Evolutionary conservation across 371 early-diverging fungal species (phyloP).

Genomic region (Zychaea mexicana): DNA sequence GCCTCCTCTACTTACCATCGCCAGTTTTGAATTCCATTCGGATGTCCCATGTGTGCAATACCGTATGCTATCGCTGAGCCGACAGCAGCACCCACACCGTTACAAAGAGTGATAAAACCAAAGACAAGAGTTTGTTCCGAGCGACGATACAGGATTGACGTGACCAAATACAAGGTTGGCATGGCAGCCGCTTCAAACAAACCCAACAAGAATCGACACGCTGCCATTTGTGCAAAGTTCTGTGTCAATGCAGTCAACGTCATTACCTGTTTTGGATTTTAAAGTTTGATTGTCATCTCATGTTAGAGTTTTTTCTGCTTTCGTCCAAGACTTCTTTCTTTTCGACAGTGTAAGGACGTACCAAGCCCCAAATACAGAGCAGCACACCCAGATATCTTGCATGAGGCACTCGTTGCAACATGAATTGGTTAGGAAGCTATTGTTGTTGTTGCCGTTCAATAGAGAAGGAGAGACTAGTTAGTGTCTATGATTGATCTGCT

Average conservation of each 20-base stretch:
- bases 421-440: conserved; percentile 8
- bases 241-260: conserved; percentile 20
- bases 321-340: not conserved
- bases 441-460: too few species aligned
- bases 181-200: conserved; percentile 34
- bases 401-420: conserved; percentile 24
- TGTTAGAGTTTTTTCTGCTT: not conserved
- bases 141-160: conserved; percentile 34
- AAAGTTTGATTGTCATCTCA: not conserved
- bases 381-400: conserved; percentile 20
- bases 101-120: conserved; percentile 24
- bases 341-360: not conserved
- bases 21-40: conserved; percentile 20
- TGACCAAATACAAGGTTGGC: conserved; percentile 28
- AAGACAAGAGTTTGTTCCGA: conserved; percentile 27
- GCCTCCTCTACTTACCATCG: conserved; percentile 20
- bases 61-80: conserved; percentile 28
- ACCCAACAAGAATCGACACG: conserved; percentile 28
- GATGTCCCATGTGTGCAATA: conserved; percentile 21
- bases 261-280: conserved; percentile 10
- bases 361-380: conserved; percentile 24
- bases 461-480: too few species aligned
- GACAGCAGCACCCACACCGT: conserved; percentile 24
- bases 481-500: too few species aligned
- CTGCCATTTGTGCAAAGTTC: conserved; percentile 29